Base-by-base conservation (phyloP, 2,329 filamentous ascomycete species). In the Hirsutella rhossiliensis region DNA sequence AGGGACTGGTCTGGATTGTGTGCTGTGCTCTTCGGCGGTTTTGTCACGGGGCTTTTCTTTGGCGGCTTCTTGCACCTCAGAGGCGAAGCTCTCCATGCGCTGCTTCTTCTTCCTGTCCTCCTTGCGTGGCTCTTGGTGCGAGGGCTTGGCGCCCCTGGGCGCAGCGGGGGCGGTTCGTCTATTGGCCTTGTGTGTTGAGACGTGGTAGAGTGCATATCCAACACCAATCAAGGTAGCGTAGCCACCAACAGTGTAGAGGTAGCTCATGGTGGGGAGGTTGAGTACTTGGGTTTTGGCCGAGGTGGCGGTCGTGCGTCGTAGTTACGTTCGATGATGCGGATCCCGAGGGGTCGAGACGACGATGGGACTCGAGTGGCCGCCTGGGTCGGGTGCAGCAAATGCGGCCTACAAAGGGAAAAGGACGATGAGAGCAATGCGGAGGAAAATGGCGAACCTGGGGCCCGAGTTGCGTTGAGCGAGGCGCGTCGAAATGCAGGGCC, bases 31-130 rank as follows among this genome's bases (percentile, higher is more conserved):
- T 29, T 60, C 52, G 38, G 54, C 59, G 37, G 50, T 50, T 29
- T 50, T 58, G 36, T 37, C 41, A 42, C 42, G 40, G 20, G 51
- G 42, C 52, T 72, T 72, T 34, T 62, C 44, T 55, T 70, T 74
- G 46, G 52, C 51, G 40, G 52, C 56, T 38, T 65, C 60, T 43
- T 64, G 59, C 19, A 58, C 53, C 42, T 60, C 62, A 18, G 61
- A 58, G 37, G 58, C 58, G 50, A 64, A 68, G 47, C 59, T 65
- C 48, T 68, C 65, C 53, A 63, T 53, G 6, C 68, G 64, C 55
- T 72, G 68, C 52, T 68, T 69, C 59, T 69, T 69, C 52, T 68
- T 68, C 12, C 58, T 60, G 38, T 65, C 64, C 41, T 65, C 63
- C 45, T 68, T 68, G 40, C 61, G 61, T 20, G 56, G 53, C 51